Evolutionary conservation across 345 rosid genomes (phyloP).

Genomic region (Populus pruinosa): DNA sequence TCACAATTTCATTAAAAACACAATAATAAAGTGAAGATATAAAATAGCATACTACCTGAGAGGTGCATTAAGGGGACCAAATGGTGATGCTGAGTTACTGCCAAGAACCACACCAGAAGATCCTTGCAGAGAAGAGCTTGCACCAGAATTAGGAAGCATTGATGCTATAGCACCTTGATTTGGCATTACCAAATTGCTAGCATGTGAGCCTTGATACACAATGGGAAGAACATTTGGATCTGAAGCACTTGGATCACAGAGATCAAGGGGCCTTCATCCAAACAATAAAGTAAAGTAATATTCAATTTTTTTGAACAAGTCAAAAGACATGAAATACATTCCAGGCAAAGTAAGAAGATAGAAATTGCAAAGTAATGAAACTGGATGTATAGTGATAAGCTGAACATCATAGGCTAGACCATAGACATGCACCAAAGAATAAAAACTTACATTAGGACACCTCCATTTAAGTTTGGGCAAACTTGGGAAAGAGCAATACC

Average conservation of each 20-base stretch:
- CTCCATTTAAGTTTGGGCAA: constrained; percentile 75
- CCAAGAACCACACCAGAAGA: constrained; percentile 62
- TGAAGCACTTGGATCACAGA: constrained; percentile 62
- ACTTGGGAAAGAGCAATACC: constrained; percentile 76
- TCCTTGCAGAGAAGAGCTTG: constrained; percentile 59
- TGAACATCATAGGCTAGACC: background rate
- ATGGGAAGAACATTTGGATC: constrained; percentile 57
- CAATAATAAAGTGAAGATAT: constrained; percentile 15
- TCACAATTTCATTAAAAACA: constrained; percentile 18
- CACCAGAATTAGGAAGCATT: constrained; percentile 54
- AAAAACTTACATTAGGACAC: constrained; percentile 64
- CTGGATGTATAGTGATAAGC: background rate
- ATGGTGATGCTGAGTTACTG: constrained; percentile 49
- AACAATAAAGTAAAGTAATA: constrained; percentile 26
- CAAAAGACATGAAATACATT: background rate
- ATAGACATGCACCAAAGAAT: constrained; percentile 8
- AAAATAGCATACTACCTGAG: constrained; percentile 42
- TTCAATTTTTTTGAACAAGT: constrained; percentile 11
- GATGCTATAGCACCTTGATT: constrained; percentile 70
- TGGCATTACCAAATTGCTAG: constrained; percentile 47
- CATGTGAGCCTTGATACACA: constrained; percentile 62
- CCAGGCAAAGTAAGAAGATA: background rate
- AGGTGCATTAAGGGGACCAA: constrained; percentile 58
- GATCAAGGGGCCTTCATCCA: constrained; percentile 90
- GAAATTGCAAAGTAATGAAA: background rate